phyloP scores from a whole-genome alignment of 306 rosid species.

The Quercus engelmannii region DNA sequence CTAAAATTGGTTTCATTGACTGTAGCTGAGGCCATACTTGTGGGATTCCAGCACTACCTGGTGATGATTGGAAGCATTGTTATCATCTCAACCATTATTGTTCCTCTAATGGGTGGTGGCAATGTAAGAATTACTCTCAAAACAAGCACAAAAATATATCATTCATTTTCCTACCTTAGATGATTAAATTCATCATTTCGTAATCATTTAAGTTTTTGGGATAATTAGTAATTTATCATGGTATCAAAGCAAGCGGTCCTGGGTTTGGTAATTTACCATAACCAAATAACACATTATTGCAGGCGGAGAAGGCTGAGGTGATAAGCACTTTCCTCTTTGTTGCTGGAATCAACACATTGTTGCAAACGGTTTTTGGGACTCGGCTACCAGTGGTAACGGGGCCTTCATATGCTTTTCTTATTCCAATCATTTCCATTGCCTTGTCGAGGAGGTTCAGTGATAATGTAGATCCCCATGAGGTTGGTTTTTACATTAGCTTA shows the following conservation, averaged over 20 bases:
- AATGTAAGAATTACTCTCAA: slow-evolving; percentile 39
- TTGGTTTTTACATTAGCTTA: slow-evolving; percentile 19
- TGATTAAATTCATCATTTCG: no score
- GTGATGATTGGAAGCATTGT: slow-evolving; percentile 78
- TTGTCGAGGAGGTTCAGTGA: slow-evolving; percentile 47
- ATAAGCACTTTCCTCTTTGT: slow-evolving; percentile 74
- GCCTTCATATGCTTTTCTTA: slow-evolving; percentile 62
- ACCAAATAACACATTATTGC: neutral
- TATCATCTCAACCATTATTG: slow-evolving; percentile 54
- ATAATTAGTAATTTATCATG: no score
- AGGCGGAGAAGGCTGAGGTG: slow-evolving; percentile 88
- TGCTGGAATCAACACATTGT: slow-evolving; percentile 69
- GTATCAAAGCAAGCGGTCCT: no score
- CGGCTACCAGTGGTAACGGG: slow-evolving; percentile 84
- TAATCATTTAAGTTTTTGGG: no score
- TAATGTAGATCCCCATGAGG: slow-evolving; percentile 61
- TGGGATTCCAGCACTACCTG: slow-evolving; percentile 78
- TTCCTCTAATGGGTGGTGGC: slow-evolving; percentile 90
- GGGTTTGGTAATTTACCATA: neutral
- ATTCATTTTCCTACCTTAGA: neutral
- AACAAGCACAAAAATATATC: neutral
- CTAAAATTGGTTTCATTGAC: neutral
- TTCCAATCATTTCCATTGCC: slow-evolving; percentile 57
- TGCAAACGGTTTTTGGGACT: slow-evolving; percentile 72
- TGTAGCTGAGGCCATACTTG: slow-evolving; percentile 70